Percentiles rank a stretch among this genome's conserved stretches.
Evolutionary conservation across 2,329 filamentous ascomycete species (phyloP).

Genomic region (Paracorniculantispora psalliotae): DNA sequence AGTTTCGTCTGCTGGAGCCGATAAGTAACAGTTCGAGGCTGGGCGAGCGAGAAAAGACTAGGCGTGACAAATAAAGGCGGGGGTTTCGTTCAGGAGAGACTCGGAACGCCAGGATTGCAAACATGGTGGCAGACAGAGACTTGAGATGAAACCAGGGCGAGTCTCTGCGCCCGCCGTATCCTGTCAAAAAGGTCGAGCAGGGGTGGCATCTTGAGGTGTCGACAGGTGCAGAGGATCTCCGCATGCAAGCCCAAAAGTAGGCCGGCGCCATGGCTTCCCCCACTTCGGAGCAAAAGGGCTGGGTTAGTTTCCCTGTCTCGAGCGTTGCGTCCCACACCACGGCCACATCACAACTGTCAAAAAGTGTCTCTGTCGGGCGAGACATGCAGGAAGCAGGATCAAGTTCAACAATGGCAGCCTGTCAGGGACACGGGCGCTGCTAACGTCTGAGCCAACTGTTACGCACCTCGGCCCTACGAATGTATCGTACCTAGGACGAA

Average conservation of each 20-base stretch:
- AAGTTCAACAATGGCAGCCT: not conserved
- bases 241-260: not conserved
- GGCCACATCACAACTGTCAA: not conserved
- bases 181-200: not conserved
- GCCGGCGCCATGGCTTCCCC: conserved; percentile 4
- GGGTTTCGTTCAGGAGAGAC: not conserved
- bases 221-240: conserved; percentile 3
- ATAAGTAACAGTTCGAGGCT: not conserved
- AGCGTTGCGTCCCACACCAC: conserved; percentile 1
- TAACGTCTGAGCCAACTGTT: not conserved
- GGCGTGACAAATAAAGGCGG: not conserved
- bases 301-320: conserved; percentile 1
- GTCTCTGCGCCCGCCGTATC: not conserved
- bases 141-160: conserved; percentile 11
- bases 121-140: not conserved
- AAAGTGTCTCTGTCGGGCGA: not conserved
- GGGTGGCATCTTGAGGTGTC: not conserved
- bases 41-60: not conserved
- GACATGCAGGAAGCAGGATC: not conserved
- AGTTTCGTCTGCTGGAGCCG: not conserved
- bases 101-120: not conserved
- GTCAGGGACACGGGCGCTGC: not conserved
- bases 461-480: not conserved
- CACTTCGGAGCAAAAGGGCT: not conserved
- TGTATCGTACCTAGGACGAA: conserved; percentile 2